Conservation (phyloP, 176 grass and related monocot species). For the Rhynchospora breviuscula region DNA sequence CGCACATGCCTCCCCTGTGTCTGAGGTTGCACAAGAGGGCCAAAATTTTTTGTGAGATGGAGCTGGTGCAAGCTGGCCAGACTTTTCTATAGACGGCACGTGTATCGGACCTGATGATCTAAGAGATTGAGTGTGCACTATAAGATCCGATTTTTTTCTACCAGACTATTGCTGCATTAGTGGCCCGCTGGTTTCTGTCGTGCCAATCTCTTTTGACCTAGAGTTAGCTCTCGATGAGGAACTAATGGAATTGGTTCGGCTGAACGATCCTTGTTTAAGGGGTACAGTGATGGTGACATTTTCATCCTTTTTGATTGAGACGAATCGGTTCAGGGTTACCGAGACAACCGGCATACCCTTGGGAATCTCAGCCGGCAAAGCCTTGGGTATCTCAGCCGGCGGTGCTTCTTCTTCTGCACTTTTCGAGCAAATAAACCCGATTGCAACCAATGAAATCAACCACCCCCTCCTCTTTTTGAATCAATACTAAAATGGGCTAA, state of each 20-base stretch:
- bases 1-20: conserved; percentile 9
- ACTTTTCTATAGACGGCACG: not conserved
- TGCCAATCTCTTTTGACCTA: conserved; percentile 23
- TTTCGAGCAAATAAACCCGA: conserved; percentile 24
- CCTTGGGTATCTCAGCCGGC: not conserved
- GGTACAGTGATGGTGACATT: not conserved
- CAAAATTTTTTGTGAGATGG: not conserved
- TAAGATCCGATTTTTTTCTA: not conserved
- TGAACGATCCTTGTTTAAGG: not conserved
- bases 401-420: conserved; percentile 16
- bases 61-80: not conserved
- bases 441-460: not conserved
- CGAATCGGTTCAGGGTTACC: not conserved
- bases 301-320: not conserved
- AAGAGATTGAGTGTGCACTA: not conserved
- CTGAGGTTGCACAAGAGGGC: not conserved
- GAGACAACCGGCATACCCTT: not conserved
- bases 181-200: not conserved
- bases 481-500: not conserved
- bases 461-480: not conserved
- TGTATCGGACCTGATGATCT: not conserved
- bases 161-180: not conserved
- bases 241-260: not conserved
- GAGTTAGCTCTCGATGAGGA: not conserved
- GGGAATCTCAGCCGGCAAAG: too few species aligned